Evolutionary conservation across 441 rosid genomes (phyloP).

Genomic region (Erodium moschatum): DNA sequence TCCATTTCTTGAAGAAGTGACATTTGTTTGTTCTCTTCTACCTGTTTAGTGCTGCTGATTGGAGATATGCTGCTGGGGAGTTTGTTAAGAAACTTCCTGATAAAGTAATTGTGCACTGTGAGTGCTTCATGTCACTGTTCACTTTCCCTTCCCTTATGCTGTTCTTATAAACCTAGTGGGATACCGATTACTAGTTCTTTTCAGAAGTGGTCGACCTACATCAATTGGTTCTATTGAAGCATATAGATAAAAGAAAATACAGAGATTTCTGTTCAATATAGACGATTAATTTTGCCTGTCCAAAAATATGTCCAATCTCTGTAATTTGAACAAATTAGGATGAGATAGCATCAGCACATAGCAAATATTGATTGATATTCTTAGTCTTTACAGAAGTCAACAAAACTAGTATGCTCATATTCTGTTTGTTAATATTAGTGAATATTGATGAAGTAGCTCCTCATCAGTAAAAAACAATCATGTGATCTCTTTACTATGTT

Average conservation of each 20-base stretch:
- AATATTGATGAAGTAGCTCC: background rate
- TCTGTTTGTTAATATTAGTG: background rate
- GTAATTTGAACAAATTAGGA: background rate
- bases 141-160: constrained; percentile 1
- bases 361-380: background rate
- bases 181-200: background rate
- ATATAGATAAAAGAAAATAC: background rate
- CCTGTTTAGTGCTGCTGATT: constrained; percentile 59
- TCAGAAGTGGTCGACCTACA: background rate
- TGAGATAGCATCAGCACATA: background rate
- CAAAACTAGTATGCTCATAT: background rate
- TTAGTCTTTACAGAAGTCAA: background rate
- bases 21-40: constrained; percentile 7
- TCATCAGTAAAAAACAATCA: background rate
- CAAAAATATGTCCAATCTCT: background rate
- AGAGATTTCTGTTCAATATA: background rate
- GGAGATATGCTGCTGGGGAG: constrained; percentile 83
- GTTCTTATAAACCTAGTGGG: background rate
- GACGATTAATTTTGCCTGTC: background rate
- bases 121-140: constrained; percentile 26
- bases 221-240: background rate
- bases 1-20: background rate
- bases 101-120: constrained; percentile 74
- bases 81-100: constrained; percentile 76
- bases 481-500: background rate